Evolutionary conservation across 208 protist genomes (phyloP).

Genomic region (Leishmania tropica): DNA sequence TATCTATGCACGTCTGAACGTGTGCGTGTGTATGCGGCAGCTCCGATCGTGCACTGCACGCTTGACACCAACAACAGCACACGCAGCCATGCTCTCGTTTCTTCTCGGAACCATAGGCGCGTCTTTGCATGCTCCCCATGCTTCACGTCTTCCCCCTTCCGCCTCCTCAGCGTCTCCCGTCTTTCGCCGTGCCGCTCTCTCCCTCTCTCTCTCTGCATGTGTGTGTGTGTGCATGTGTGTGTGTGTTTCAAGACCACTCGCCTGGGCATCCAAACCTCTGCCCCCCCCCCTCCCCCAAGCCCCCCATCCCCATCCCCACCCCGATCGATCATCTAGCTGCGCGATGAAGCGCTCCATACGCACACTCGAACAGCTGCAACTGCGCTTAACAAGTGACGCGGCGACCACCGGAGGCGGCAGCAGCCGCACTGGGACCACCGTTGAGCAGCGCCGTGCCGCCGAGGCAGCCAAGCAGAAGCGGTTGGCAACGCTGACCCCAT

Average conservation of each 20-base stretch:
- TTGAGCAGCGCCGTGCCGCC: conserved; percentile 11
- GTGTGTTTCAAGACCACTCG: neutral
- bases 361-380: conserved; percentile 17
- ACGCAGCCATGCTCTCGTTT: neutral
- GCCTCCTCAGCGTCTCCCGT: neutral
- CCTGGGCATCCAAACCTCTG: neutral
- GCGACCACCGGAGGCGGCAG: neutral
- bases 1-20: neutral
- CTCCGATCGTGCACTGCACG: neutral
- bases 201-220: neutral
- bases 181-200: neutral
- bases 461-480: conserved; percentile 22
- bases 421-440: neutral
- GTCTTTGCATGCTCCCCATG: neutral
- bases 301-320: no score
- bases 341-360: conserved; percentile 28
- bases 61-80: neutral
- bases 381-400: conserved; percentile 4
- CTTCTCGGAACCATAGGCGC: neutral
- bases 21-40: neutral
- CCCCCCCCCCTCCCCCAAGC: neutral
- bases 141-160: neutral
- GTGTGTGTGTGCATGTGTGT: neutral
- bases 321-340: neutral
- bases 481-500: conserved; percentile 40